Base-by-base conservation (phyloP, 2,329 filamentous ascomycete species). In the Sordariomycetes sp. region DNA sequence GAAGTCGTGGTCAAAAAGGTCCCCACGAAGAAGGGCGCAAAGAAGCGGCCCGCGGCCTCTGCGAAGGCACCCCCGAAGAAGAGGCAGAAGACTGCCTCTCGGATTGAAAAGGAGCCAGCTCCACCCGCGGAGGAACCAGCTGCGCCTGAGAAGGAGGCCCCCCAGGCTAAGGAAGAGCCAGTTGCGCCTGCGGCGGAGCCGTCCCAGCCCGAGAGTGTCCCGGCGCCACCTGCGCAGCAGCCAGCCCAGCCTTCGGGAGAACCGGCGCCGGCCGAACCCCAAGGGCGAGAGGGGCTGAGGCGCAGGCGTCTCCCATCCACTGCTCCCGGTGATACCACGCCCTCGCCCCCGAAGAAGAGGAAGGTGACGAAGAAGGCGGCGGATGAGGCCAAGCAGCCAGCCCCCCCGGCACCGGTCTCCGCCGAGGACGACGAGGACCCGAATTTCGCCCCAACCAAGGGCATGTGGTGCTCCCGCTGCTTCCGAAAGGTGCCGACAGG, bases 391-490 rank as follows among this genome's bases (percentile, higher is more conserved):
- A 14, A 46, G 40, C 40, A n/a, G 40, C 40, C 40, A 7, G 40
- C 16, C 16, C 6, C 40, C 6, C 40, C 18, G 40, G 3, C 16
- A 7, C 14, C 6, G 40, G 18, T 7, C 40, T 6, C 16, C 11
- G 40, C n/a, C 4, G 25, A 12, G 12, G 24, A 16, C 3, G 24
- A 14, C 24, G 24, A 32, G 16, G 51, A 50, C 46, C 46, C 53
- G 11, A 43, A 55, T 14, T 55, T 37, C 22, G n/a, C 10, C 6
- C 32, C 32, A 8, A 11, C 3, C 3, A 10, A 22, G 1, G 53
- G 32, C 32, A 55, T 55, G 53, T 55, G n/a, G 32, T 55, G 53
- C 37, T 55, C 53, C 3, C 24, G 53, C n/a, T 55, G 53, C 34
- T 25, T 55, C 5, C n/a, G 53, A 16, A 37, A 20, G 53, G 20